A percentile compares a stretch with the other conserved stretches of the same genome.
phyloP scores from a whole-genome alignment of 2,329 filamentous ascomycete species.

The Colletotrichum orbiculare region DNA sequence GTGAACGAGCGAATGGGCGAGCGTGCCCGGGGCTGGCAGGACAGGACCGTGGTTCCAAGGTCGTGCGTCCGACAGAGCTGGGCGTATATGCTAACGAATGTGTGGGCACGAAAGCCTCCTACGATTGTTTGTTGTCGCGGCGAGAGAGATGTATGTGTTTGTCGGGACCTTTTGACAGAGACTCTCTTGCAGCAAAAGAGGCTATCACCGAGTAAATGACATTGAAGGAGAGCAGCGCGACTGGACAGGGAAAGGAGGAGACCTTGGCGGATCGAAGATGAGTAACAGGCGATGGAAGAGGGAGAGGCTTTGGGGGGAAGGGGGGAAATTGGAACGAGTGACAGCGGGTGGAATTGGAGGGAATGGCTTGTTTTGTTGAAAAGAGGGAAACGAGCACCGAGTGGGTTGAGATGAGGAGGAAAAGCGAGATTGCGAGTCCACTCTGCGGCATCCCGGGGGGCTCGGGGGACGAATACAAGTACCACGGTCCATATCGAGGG shows the following conservation, averaged over 20 bases:
- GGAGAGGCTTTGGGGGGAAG: conserved; percentile 43
- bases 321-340: conserved; percentile 54
- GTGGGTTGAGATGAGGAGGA: conserved; percentile 41
- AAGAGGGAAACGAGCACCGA: conserved; percentile 45
- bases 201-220: conserved; percentile 33
- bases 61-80: conserved; percentile 31
- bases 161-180: not conserved
- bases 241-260: conserved; percentile 30
- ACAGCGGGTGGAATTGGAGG: conserved; percentile 44
- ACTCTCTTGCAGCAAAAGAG: conserved; percentile 29
- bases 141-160: not conserved
- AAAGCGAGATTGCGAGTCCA: conserved; percentile 38
- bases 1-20: conserved; percentile 29
- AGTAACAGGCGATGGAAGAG: conserved; percentile 34
- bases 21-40: conserved; percentile 20
- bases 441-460: conserved; percentile 36
- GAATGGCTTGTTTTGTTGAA: conserved; percentile 55
- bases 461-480: conserved; percentile 11
- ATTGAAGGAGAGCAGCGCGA: conserved; percentile 31
- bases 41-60: conserved; percentile 9
- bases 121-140: not conserved
- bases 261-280: conserved; percentile 35
- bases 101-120: conserved; percentile 29
- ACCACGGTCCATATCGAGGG: conserved; percentile 12
- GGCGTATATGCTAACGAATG: conserved; percentile 33